A percentile compares a stretch with the other conserved stretches of the same genome.
phyloP scores from a whole-genome alignment of 2,329 filamentous ascomycete species.

The Apiospora sp. region DNA sequence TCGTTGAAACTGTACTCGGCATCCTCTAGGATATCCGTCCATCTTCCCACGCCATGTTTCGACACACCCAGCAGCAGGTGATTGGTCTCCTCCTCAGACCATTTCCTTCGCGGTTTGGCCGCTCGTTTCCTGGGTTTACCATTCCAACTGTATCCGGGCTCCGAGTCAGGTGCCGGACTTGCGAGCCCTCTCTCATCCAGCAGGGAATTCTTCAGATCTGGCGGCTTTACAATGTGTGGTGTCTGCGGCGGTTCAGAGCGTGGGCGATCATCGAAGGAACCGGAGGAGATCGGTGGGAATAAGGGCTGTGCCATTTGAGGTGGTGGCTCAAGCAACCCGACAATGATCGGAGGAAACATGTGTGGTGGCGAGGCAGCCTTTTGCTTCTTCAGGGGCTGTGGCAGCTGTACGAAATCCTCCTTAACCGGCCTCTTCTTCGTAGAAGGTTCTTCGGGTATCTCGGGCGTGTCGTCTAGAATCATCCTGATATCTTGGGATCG shows the following conservation, averaged over 20 bases:
- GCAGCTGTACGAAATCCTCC: constrained; percentile 70
- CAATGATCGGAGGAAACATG: constrained; percentile 70
- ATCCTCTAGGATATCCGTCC: constrained; percentile 71
- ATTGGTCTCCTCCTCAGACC: constrained; percentile 71
- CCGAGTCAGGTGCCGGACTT: constrained; percentile 40
- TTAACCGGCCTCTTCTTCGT: constrained; percentile 67
- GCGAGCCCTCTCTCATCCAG: constrained; percentile 38
- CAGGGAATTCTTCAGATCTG: constrained; percentile 33
- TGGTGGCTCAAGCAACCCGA: constrained; percentile 68
- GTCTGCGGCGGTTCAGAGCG: constrained; percentile 53
- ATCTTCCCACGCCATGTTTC: constrained; percentile 70
- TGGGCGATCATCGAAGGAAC: constrained; percentile 59
- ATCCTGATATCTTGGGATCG: constrained; percentile 52
- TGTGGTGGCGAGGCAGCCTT: constrained; percentile 59
- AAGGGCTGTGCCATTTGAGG: constrained; percentile 60
- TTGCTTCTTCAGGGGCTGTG: constrained; percentile 70
- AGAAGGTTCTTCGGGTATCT: constrained; percentile 52
- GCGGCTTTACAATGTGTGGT: constrained; percentile 44
- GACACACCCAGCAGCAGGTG: constrained; percentile 67
- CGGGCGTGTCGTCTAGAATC: constrained; percentile 54
- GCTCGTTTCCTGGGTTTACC: constrained; percentile 60
- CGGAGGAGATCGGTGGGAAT: constrained; percentile 70
- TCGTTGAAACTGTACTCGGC: constrained; percentile 66
- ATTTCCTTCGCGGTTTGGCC: constrained; percentile 66
- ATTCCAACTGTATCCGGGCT: constrained; percentile 37